Base-by-base conservation (phyloP, 306 rosid genomes). In the Oxytropis ochrocephala region DNA sequence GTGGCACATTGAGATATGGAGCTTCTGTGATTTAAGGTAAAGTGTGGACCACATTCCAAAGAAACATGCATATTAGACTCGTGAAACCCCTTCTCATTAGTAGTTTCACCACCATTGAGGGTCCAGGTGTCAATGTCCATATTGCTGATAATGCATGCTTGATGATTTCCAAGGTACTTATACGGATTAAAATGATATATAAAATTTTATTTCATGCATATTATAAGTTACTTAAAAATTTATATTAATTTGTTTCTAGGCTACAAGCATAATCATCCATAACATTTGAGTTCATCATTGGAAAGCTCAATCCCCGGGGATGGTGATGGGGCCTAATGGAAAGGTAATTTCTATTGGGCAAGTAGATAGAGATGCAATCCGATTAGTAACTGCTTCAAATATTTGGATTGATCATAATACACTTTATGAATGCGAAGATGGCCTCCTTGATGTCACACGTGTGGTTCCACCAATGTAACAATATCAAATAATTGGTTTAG, bases 91-190 rank as follows among this genome's bases (percentile, higher is more conserved):
- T n/a, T n/a, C n/a, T n/a, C n/a, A n/a, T n/a, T n/a, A n/a, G n/a
- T n/a, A n/a, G n/a, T n/a, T n/a, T n/a, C n/a, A n/a, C 85, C 16
- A 14, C 77, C 35, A 77, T 81, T 7, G 79, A 81, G 69, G 82
- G 82, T 35, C 74, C 71, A 4, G 85, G 70, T 0, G 49, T 48
- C 50, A 55, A 55, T 2, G 14, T 77, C 7, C 50, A 73, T 56
- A 54, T 77, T 63, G 55, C 38, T 32, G 1, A 63, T 16, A 68
- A 69, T 63, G 85, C 82, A 32, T 77, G 79, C 55, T 41, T 77
- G 16, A 72, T 77, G 73, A 55, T 81, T 13, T 81, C 13, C 11
- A 81, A 73, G 82, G 79, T 43, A n/a, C n/a, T n/a, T n/a, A n/a
- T n/a, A n/a, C n/a, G n/a, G n/a, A n/a, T n/a, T n/a, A n/a, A n/a